Evolutionary conservation across 768 basidiomycete species (phyloP).

Genomic region (Glaciozyma martinii): DNA sequence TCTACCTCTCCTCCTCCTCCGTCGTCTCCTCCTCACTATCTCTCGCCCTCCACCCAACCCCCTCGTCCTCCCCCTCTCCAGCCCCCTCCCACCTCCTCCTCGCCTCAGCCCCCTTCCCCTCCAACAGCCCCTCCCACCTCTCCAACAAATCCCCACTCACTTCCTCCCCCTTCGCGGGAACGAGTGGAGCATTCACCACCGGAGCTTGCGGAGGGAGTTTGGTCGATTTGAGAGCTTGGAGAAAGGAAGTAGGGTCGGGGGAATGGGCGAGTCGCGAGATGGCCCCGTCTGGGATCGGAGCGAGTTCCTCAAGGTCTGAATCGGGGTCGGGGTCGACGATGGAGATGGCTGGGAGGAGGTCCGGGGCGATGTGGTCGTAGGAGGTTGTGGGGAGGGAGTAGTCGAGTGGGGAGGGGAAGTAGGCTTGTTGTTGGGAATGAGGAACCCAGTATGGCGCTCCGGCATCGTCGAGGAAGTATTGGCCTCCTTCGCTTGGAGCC

Average conservation of each 20-base stretch:
- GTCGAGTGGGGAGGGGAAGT: not conserved
- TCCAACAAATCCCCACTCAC: not conserved
- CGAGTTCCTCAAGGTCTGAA: not conserved
- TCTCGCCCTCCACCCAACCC: not conserved
- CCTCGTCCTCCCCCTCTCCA: not conserved
- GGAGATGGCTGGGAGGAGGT: not conserved
- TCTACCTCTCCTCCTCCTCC: not conserved
- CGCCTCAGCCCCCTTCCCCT: not conserved
- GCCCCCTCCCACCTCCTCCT: not conserved
- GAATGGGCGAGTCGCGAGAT: not conserved
- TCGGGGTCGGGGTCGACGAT: not conserved
- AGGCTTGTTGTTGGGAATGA: not conserved
- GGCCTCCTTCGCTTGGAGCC: not conserved
- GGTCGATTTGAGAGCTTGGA: not conserved
- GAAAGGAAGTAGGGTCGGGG: not conserved
- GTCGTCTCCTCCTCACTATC: not conserved
- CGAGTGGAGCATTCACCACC: not conserved
- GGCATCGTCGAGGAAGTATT: not conserved
- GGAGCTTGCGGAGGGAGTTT: not conserved
- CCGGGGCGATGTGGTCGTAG: slow-evolving; percentile 10
- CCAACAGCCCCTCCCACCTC: not conserved
- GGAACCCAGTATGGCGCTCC: not conserved
- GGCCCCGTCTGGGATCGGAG: not conserved
- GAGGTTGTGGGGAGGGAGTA: not conserved
- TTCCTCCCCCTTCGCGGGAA: not conserved